Conservation (phyloP, 2,329 filamentous ascomycete genomes). For the Calonectria multiphialidica region DNA sequence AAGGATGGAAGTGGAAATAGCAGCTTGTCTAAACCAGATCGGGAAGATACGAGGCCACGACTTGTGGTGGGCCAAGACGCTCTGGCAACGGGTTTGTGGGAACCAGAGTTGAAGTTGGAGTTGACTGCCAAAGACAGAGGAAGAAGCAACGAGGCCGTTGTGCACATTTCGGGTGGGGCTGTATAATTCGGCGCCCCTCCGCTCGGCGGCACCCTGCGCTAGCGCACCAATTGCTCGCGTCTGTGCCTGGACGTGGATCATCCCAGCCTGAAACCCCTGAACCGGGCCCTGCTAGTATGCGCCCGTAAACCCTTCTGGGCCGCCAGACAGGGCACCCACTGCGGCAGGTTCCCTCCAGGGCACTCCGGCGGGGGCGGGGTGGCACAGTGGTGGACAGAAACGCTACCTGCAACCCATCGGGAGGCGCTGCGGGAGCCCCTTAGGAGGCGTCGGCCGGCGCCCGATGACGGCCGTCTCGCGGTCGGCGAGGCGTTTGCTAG, state of each 20-base stretch:
- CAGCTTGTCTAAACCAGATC: conserved; percentile 7
- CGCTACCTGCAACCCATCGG: not conserved
- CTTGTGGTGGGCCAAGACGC: not conserved
- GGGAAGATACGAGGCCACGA: conserved; percentile 11
- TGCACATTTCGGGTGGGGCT: not conserved
- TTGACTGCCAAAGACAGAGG: not conserved
- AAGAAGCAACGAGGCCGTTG: not conserved
- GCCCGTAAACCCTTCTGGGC: not conserved
- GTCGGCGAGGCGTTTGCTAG: not conserved
- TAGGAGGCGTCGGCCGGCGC: not conserved
- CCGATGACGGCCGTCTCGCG: not conserved
- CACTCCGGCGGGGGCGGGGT: not conserved
- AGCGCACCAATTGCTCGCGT: conserved; percentile 12
- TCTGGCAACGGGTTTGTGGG: not conserved
- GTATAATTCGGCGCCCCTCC: not conserved
- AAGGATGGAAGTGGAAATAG: not conserved
- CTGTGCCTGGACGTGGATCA: not conserved
- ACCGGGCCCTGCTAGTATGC: not conserved
- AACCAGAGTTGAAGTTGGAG: not conserved
- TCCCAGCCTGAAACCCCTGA: conserved; percentile 15
- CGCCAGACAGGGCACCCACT: not conserved
- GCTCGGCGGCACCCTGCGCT: not conserved
- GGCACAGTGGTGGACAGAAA: not conserved
- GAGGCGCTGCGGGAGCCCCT: not conserved
- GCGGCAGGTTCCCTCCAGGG: not conserved